phyloP scores from a whole-genome alignment of 2,329 filamentous ascomycete genomes.

The Penicillium sp. region DNA sequence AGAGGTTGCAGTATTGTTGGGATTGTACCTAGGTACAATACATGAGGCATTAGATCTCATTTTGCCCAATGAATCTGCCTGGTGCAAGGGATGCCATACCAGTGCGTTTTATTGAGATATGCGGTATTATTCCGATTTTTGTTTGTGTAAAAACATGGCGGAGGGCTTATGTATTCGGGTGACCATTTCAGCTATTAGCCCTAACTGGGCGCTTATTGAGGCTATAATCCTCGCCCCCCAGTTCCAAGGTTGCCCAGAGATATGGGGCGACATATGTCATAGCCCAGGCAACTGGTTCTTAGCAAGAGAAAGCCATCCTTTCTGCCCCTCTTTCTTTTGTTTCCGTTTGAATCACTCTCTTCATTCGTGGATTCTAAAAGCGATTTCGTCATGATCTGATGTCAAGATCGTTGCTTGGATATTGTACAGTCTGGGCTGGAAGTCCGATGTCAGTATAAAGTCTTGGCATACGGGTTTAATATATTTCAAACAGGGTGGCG shows the following conservation, averaged over 20 bases:
- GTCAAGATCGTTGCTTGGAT: no score
- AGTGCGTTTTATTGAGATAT: neutral
- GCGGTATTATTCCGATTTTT: neutral
- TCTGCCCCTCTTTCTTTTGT: neutral
- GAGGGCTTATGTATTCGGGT: neutral
- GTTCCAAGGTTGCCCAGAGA: neutral
- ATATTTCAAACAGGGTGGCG: neutral
- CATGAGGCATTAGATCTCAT: neutral
- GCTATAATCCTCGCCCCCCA: conserved; percentile 8
- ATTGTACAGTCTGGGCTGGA: neutral
- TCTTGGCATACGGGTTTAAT: conserved; percentile 3
- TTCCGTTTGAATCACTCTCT: neutral
- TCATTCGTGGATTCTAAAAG: neutral
- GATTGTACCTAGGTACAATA: neutral
- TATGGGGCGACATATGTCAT: conserved; percentile 3
- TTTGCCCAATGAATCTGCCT: neutral
- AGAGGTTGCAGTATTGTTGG: neutral
- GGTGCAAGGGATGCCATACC: conserved; percentile 3
- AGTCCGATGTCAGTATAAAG: conserved; percentile 3
- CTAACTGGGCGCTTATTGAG: conserved; percentile 9
- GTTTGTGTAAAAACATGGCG: neutral
- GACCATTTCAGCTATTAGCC: neutral
- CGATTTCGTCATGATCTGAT: neutral
- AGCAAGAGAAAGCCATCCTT: neutral
- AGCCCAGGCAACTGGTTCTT: neutral